phyloP scores from a whole-genome alignment of 2,329 filamentous ascomycete species.

The Diaporthe sp. region DNA sequence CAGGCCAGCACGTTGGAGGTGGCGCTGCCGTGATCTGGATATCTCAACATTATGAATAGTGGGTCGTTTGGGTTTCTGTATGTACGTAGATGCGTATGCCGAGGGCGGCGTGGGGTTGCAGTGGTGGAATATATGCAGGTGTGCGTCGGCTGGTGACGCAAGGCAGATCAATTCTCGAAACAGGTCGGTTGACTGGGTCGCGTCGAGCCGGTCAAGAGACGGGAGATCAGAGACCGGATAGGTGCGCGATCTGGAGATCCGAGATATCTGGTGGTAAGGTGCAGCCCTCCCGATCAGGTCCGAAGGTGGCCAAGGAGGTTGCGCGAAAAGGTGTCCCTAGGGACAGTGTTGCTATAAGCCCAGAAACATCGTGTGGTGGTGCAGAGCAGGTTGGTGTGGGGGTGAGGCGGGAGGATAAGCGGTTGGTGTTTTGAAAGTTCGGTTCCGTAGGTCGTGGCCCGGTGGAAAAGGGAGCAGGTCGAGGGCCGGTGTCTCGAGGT shows the following conservation, averaged over 20 bases:
- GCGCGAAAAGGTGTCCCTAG: slow-evolving; percentile 52
- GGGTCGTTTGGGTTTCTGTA: slow-evolving; percentile 12
- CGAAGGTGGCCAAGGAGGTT: slow-evolving; percentile 35
- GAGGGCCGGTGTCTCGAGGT: slow-evolving; percentile 28
- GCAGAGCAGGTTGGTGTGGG: slow-evolving; percentile 24
- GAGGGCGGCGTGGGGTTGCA: slow-evolving; percentile 22
- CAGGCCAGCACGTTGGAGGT: slow-evolving; percentile 57
- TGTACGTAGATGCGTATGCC: slow-evolving; percentile 12
- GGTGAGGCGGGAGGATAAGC: slow-evolving; percentile 17
- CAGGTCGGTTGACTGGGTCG: slow-evolving; percentile 28
- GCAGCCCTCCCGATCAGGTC: slow-evolving; percentile 32
- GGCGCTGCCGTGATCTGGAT: slow-evolving; percentile 48
- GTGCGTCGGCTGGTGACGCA: slow-evolving; percentile 25
- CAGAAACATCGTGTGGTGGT: slow-evolving; percentile 41
- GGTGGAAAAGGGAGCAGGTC: slow-evolving; percentile 2
- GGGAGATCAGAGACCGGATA: slow-evolving; percentile 16
- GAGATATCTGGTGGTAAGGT: slow-evolving; percentile 22
- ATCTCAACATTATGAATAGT: slow-evolving; percentile 41
- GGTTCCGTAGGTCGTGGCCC: slow-evolving; percentile 33
- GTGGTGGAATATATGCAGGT: slow-evolving; percentile 27
- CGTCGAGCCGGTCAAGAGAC: slow-evolving; percentile 6
- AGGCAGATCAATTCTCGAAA: slow-evolving; percentile 13
- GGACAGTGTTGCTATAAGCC: slow-evolving; percentile 52
- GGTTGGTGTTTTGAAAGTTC: slow-evolving; percentile 27
- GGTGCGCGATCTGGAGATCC: not conserved